Evolutionary conservation across 1,284 basidiomycete genomes (phyloP), one percentile per base, ranked within the genome.

Genomic region (Pseudozyma tsukubaensis): DNA sequence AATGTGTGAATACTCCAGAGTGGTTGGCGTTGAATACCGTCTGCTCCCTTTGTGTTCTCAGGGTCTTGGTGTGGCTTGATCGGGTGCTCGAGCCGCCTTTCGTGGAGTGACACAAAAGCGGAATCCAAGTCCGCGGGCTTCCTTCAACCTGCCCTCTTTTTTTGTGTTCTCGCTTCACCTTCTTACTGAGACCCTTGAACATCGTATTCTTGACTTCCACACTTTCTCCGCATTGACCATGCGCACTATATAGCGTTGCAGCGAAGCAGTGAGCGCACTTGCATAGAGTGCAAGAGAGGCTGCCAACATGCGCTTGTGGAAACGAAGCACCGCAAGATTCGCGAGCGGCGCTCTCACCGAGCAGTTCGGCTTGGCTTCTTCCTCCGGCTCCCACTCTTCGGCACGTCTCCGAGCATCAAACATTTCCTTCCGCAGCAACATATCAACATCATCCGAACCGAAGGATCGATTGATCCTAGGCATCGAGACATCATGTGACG

Each of bases 401-500:
- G 50, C 50, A 13, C 7, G 16, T 16, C 44, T 44, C 52, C 59
- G 52, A 51, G 34, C 36, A 51, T 21, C 50, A 35, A 13, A 14
- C 34, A 35, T 35, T n/a, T 19, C 48, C 5, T 36, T 11, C 50
- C 39, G 39, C 29, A 37, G 11, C 4, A 3, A 11, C 29, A 12
- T 13, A 14, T 11, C 19, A 6, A 36, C 50, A 19, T 36, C 43
- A 18, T 36, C 42, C 19, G 40, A 43, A 18, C 49, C 60, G 6
- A 29, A 29, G 3, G 24, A 29, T 5, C 40, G 57, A 24, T 50
- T 70, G 19, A 75, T 83, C 14, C 71, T 83, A 2, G 82, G 82
- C 39, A 82, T 83, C 29, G 82, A 83, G 42, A 80, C 80, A 11
- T 83, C 81, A 9, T 84, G 82, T 56, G 82, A 84, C 50, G 82